These are phyloP conservation scores for Mrakia hoshinonis DNA, from an alignment of 768 basidiomycete genomes.

Conservation along the genomic window DNA sequence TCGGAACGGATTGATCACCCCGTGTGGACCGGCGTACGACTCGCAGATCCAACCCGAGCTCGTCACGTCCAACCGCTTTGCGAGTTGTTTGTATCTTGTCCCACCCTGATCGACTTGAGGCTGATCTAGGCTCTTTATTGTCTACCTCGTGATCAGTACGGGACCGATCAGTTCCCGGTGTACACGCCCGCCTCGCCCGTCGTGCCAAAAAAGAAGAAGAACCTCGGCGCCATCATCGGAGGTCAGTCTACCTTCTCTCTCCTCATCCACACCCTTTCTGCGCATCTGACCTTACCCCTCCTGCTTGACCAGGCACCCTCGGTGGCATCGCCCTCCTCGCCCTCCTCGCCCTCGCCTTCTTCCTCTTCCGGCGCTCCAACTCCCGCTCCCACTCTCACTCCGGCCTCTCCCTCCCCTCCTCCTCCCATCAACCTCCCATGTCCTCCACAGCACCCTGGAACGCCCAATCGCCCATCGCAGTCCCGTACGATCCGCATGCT, in stretches of 20 bases:
- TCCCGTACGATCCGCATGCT: too few species aligned
- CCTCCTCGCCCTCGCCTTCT: neutral
- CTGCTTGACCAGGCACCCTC: too few species aligned
- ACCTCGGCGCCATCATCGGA: neutral
- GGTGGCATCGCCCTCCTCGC: too few species aligned
- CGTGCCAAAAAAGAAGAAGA: neutral
- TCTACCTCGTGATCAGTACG: neutral
- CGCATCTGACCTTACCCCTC: too few species aligned
- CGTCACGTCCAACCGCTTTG: neutral
- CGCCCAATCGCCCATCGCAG: too few species aligned
- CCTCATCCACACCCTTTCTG: too few species aligned
- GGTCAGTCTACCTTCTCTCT: neutral
- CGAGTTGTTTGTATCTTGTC: neutral
- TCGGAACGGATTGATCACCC: neutral
- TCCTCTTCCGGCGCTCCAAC: neutral
- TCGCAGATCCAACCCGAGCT: neutral
- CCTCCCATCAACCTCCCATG: too few species aligned
- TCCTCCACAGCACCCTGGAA: too few species aligned
- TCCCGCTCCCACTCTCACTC: neutral
- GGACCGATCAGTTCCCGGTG: neutral
- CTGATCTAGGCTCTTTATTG: neutral
- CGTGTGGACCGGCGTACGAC: neutral
- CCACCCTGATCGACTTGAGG: neutral
- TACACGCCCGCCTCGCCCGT: neutral
- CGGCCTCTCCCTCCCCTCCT: too few species aligned